Evolutionary conservation across 2,329 filamentous ascomycete species (phyloP), one percentile per base, ranked within the genome.

Genomic region (Coniochaeta sp.): DNA sequence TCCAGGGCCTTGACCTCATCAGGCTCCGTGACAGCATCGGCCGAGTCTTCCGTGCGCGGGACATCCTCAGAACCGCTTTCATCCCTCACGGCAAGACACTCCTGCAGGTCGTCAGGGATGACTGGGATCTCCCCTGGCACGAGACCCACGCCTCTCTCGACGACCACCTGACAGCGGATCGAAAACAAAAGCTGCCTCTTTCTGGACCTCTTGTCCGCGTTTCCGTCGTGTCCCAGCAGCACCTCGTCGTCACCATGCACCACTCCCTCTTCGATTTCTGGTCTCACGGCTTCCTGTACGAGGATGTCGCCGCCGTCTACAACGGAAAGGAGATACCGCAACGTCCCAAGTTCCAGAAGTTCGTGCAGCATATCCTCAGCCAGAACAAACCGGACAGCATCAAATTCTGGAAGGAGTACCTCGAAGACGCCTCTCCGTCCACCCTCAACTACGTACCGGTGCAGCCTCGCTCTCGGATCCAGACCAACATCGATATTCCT

Each of bases 251-350:
- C 10, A 60, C 61, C 1, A 64, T 64, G 56, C 65, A 67, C 46
- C 65, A 67, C 49, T 60, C 63, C 5, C 57, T 67, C 2, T 65
- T 66, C 22, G 65, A 67, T 49, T 66, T 59, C 48, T 67, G 63
- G 63, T 67, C 65, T 18, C 58, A 62, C 16, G 42, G 53, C 3
- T 65, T 66, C 35, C 35, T 66, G 13, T 61, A 63, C 14, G 53
- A 61, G 8, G 63, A 67, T 42, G 56, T 60, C 3, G n/a, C 33
- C 4, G 33, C 33, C 4, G n/a, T 18, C 33, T 35, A 35, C 10
- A 14, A 5, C 3, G 33, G 33, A 16, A 35, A 35, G 33, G n/a
- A 18, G n/a, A 18, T 18, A 18, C 33, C n/a, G n/a, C 14, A 35
- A 14, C 33, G 33, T 16, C 33, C 33, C 6, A 35, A 18, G 33